Evolutionary conservation across 2,329 filamentous ascomycete genomes (phyloP).

Genomic region (Penicillium sp.): DNA sequence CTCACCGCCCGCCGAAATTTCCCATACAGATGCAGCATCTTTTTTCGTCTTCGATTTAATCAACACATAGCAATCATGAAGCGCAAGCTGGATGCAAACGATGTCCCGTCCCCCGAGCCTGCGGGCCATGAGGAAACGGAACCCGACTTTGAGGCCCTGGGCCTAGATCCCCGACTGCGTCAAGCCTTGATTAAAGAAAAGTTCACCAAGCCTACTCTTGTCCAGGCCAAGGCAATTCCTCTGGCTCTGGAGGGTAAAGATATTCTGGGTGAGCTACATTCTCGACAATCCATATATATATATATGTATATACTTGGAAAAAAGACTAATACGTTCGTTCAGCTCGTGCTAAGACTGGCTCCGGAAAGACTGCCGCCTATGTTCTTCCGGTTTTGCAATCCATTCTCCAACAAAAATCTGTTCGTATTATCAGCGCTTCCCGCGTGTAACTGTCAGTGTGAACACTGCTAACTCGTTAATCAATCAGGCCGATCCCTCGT

Average conservation of each 20-base stretch:
- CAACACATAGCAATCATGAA: constrained; percentile 47
- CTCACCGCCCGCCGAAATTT: constrained; percentile 43
- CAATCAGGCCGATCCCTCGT: constrained; percentile 38
- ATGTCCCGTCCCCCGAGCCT: constrained; percentile 47
- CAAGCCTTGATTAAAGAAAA: constrained; percentile 84
- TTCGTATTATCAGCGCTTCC: constrained; percentile 36
- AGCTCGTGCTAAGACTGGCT: constrained; percentile 92
- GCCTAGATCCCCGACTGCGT: constrained; percentile 81
- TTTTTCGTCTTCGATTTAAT: constrained; percentile 12
- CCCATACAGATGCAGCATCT: constrained; percentile 19
- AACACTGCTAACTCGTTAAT: constrained; percentile 7
- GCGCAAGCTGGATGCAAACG: constrained; percentile 54
- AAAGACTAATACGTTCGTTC: constrained; percentile 23
- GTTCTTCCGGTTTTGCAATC: constrained; percentile 84
- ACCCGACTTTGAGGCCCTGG: constrained; percentile 72
- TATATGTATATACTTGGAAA: neutral
- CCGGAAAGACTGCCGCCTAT: constrained; percentile 97
- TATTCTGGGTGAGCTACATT: constrained; percentile 63
- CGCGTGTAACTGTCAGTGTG: neutral
- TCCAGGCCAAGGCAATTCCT: constrained; percentile 87
- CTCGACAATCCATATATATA: neutral
- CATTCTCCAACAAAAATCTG: constrained; percentile 77
- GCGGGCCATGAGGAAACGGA: constrained; percentile 35
- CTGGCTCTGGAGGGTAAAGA: constrained; percentile 85
- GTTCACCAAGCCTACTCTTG: constrained; percentile 83